phyloP scores from a whole-genome alignment of 768 basidiomycete genomes.

The Tulasnella sp. region DNA sequence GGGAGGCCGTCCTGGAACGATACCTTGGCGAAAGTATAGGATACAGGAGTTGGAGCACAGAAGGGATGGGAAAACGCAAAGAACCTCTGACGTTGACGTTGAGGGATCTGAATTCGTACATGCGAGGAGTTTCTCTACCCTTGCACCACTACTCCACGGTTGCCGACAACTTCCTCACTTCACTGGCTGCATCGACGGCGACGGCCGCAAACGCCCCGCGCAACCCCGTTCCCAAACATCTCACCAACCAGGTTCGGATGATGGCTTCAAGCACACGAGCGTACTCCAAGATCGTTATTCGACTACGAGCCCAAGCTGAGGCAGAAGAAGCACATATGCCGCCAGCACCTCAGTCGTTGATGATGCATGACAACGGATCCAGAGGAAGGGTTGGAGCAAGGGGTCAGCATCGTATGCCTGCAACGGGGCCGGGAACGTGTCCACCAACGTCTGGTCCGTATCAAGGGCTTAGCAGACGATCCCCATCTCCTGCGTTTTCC shows the following conservation, averaged over 20 bases:
- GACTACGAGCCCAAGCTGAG: constrained; percentile 75
- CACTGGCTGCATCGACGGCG: constrained; percentile 33
- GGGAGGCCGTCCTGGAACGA: constrained; percentile 64
- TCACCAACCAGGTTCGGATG: constrained; percentile 21
- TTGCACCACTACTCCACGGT: constrained; percentile 65
- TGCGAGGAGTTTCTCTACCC: constrained; percentile 73
- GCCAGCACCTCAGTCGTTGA: background rate
- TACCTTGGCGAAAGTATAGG: constrained; percentile 63
- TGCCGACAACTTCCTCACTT: constrained; percentile 53
- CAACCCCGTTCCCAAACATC: constrained; percentile 3
- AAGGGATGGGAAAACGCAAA: constrained; percentile 30
- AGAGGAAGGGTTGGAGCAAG: constrained; percentile 13
- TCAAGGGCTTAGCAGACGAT: constrained; percentile 50
- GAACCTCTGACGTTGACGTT: constrained; percentile 64
- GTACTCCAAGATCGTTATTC: constrained; percentile 74
- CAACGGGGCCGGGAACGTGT: constrained; percentile 20
- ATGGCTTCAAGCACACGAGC: constrained; percentile 58
- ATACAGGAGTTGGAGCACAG: constrained; percentile 57
- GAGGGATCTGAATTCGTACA: constrained; percentile 71
- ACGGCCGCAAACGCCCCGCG: background rate
- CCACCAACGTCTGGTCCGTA: constrained; percentile 13
- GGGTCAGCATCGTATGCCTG: constrained; percentile 19
- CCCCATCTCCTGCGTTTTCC: constrained; percentile 60
- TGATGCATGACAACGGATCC: background rate
- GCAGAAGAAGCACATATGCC: constrained; percentile 39